Conservation (phyloP, 2,329 filamentous ascomycete genomes). For the Scorias spongiosa region DNA sequence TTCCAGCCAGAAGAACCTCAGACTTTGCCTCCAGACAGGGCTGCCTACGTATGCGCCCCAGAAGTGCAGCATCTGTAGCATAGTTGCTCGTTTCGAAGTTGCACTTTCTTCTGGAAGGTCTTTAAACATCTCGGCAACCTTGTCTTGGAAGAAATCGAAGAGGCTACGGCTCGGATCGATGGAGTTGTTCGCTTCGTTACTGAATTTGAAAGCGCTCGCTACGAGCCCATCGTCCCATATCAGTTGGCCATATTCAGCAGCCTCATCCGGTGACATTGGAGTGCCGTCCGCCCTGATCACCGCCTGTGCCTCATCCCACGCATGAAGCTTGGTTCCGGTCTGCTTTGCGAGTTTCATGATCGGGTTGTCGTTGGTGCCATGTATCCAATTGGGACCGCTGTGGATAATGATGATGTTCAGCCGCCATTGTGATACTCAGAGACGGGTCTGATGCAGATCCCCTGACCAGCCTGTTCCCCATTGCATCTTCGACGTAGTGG, state of each 20-base stretch:
- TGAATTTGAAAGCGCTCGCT: slow-evolving; percentile 50
- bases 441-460: background rate
- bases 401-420: background rate
- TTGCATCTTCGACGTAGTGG: background rate
- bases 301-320: slow-evolving; percentile 39
- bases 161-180: slow-evolving; percentile 40
- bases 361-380: slow-evolving; percentile 56
- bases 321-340: slow-evolving; percentile 40
- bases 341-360: slow-evolving; percentile 50
- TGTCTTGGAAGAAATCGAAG: slow-evolving; percentile 40
- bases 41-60: slow-evolving; percentile 61
- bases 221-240: slow-evolving; percentile 50
- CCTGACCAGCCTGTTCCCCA: background rate
- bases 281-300: slow-evolving; percentile 43
- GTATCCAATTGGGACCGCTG: slow-evolving; percentile 68
- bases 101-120: slow-evolving; percentile 21
- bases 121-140: slow-evolving; percentile 28
- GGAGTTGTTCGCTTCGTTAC: slow-evolving; percentile 39
- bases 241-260: slow-evolving; percentile 27
- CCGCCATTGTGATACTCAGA: background rate
- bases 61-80: slow-evolving; percentile 41
- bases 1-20: slow-evolving; percentile 66
- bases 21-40: slow-evolving; percentile 47
- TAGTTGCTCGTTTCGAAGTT: slow-evolving; percentile 32
- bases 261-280: slow-evolving; percentile 29